These are phyloP conservation scores for Asterochloris sp. DNA, from an alignment of 139 green algal species.

Conservation along the genomic window DNA sequence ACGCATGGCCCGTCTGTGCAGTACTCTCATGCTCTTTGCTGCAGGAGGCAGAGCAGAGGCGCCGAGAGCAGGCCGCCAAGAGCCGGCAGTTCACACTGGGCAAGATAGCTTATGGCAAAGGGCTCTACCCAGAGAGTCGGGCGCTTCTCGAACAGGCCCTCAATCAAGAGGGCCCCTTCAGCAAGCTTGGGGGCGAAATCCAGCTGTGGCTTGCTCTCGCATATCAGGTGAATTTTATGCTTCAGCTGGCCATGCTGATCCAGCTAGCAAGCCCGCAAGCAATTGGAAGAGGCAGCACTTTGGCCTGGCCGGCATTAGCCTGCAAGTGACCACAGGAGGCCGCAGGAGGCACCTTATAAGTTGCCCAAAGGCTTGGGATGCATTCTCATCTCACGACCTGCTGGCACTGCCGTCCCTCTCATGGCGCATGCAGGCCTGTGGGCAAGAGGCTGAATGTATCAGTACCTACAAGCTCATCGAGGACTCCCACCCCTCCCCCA, in stretches of 20 bases:
- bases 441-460: constrained; percentile 70
- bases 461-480: constrained; percentile 68
- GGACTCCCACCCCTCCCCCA: constrained; percentile 32
- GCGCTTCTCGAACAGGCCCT: constrained; percentile 57
- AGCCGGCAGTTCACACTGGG: constrained; percentile 35
- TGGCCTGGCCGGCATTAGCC: background rate
- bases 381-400: too few species aligned
- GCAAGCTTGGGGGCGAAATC: constrained; percentile 68
- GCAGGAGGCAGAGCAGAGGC: constrained; percentile 43
- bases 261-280: background rate
- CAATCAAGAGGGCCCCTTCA: constrained; percentile 49
- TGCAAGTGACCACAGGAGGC: too few species aligned
- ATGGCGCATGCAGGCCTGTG: constrained; percentile 51
- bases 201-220: constrained; percentile 83
- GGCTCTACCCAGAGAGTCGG: constrained; percentile 54
- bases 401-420: too few species aligned
- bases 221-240: constrained; percentile 56
- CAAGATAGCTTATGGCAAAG: constrained; percentile 45
- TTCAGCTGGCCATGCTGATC: background rate
- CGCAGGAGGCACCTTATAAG: too few species aligned
- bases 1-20: too few species aligned
- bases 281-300: background rate
- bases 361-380: too few species aligned
- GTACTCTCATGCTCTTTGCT: background rate
- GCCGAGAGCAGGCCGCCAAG: constrained; percentile 27